Evolutionary conservation across 495 filamentous ascomycete genomes (phyloP).

Genomic region (Lophiostoma macrostomum): DNA sequence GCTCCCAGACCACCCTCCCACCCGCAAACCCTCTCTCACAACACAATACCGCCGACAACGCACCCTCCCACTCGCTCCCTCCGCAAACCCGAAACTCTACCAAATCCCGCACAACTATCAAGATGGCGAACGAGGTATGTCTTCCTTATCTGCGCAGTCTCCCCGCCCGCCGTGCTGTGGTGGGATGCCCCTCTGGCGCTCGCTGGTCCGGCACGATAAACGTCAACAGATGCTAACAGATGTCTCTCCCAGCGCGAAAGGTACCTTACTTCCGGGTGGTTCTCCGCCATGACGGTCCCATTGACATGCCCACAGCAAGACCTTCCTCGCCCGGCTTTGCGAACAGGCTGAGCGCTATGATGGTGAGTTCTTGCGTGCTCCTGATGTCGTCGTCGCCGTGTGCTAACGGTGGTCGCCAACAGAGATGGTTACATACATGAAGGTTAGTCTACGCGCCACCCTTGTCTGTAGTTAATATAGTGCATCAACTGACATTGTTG

Average conservation of each 20-base stretch:
- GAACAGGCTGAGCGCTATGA: constrained; percentile 99
- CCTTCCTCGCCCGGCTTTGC: constrained; percentile 98
- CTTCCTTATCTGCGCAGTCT: constrained; percentile 16
- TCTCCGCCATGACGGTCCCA: constrained; percentile 1
- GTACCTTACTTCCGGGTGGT: constrained; percentile 3
- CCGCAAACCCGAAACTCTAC: background rate
- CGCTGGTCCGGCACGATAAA: constrained; percentile 19
- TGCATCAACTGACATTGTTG: constrained; percentile 29
- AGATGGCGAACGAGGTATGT: constrained; percentile 41
- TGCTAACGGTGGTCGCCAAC: constrained; percentile 38
- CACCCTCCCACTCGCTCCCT: constrained; percentile 7
- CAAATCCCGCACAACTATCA: constrained; percentile 7
- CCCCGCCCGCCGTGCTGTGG: constrained; percentile 6
- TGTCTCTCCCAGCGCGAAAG: constrained; percentile 28
- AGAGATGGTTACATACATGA: constrained; percentile 99
- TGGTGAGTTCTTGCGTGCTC: constrained; percentile 57
- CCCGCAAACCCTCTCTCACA: background rate
- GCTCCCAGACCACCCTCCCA: constrained; percentile 11
- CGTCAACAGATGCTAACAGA: constrained; percentile 28
- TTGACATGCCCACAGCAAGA: constrained; percentile 71
- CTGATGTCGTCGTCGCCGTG: constrained; percentile 1
- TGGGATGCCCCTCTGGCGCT: constrained; percentile 25
- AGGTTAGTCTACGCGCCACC: constrained; percentile 55
- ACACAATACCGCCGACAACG: background rate
- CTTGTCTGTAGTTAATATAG: background rate